Evolutionary conservation across 441 rosid species (phyloP), one percentile per base, ranked within the genome.

Genomic region (Bruguiera hainesii): DNA sequence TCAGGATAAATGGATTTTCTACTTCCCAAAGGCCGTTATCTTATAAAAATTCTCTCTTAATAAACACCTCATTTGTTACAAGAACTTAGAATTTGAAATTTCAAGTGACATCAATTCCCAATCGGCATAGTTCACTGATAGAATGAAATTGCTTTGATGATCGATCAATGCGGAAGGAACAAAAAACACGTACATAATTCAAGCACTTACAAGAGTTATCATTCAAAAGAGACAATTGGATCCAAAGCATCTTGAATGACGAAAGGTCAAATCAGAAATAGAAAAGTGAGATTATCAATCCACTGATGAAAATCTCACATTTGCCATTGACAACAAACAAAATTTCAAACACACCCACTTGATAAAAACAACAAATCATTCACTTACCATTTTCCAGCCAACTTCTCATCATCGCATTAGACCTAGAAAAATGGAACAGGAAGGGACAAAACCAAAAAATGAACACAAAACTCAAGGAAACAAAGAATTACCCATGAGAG

Each of bases 401-500:
- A 31, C 51, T 42, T 39, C 48, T 16, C 18, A 51, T 16, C 18
- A 57, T 16, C 49, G 42, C 71, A 56, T 37, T 35, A 51, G 49
- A 29, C 61, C 18, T 52, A 29, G 11, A 63, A 60, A 73, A 29
- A 16, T 42, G 25, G 46, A 67, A 75, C 56, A 53, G 23, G 19
- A 31, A n/a, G 67, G 51, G 67, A 53, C 33, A 58, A 35, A 46
- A 70, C 35, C 3, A 56, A 56, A 65, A 8, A 66, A 13, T 50
- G 42, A 56, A 65, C 5, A 50, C 3, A 26, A 65, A 51, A 15
- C 37, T 33, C 9, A 33, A 33, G 30, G 56, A 75, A 69, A 39
- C 3, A 10, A 62, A 56, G 25, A 62, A 42, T 62, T 82, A 90
- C 98, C 97, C 97, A 93, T 89, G 16, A 93, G 94, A 82, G 98